phyloP scores from a whole-genome alignment of 1,139 yeast genomes.

The Candida mesenterica region DNA sequence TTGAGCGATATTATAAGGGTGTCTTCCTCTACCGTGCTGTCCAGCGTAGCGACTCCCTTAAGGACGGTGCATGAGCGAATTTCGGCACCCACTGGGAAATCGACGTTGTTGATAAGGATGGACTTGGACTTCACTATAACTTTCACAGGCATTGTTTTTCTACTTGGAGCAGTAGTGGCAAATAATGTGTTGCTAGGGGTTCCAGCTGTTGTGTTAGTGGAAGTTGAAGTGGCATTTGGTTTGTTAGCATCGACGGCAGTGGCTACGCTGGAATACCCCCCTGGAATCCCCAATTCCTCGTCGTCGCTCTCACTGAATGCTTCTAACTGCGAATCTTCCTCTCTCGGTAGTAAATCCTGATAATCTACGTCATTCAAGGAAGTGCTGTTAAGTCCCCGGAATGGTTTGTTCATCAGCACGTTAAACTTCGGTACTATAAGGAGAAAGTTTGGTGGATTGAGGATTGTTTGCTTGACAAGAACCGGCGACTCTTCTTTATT shows the following conservation, averaged over 20 bases:
- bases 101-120: slow-evolving; percentile 31
- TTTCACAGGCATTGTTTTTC: slow-evolving; percentile 6
- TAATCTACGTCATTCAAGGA: slow-evolving; percentile 35
- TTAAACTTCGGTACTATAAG: slow-evolving; percentile 33
- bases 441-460: slow-evolving; percentile 37
- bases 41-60: slow-evolving; percentile 2
- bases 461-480: slow-evolving; percentile 32
- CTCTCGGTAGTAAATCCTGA: slow-evolving; percentile 35
- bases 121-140: slow-evolving; percentile 39
- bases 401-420: slow-evolving; percentile 33
- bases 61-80: slow-evolving; percentile 15
- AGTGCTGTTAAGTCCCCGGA: slow-evolving; percentile 32
- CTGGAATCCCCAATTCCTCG: slow-evolving; percentile 14
- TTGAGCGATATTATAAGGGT: slow-evolving; percentile 39
- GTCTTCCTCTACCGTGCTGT: slow-evolving; percentile 32
- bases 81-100: slow-evolving; percentile 33
- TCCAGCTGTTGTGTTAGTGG: no score
- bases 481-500: not conserved
- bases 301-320: slow-evolving; percentile 39
- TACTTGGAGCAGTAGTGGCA: no score
- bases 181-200: no score
- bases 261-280: not conserved
- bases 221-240: not conserved
- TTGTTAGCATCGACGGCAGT: not conserved
- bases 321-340: slow-evolving; percentile 38